These are phyloP conservation scores for Hymenoscyphus albidus DNA, from an alignment of 2,329 filamentous ascomycete genomes.

Conservation along the genomic window DNA sequence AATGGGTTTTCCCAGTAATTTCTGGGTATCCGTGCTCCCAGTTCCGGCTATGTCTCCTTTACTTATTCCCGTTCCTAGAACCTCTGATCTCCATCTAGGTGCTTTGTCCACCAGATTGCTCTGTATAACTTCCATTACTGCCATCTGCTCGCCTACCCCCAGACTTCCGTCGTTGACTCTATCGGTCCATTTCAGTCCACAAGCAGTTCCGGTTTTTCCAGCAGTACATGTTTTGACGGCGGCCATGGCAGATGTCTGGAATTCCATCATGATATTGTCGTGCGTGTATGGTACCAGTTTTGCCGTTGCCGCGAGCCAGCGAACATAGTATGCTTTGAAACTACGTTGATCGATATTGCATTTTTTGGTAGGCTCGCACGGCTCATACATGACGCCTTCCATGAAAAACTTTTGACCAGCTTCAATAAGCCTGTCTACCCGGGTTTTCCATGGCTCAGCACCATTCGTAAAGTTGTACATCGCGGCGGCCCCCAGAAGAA, in stretches of 20 bases:
- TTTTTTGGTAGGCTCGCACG: conserved; percentile 55
- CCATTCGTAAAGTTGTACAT: conserved; percentile 43
- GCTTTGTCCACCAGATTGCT: conserved; percentile 38
- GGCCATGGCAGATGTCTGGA: conserved; percentile 50
- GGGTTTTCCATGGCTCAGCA: conserved; percentile 49
- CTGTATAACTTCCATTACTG: conserved; percentile 58
- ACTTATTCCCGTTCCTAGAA: conserved; percentile 44
- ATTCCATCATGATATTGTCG: conserved; percentile 47
- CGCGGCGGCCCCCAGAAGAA: conserved; percentile 53
- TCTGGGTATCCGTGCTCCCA: neutral
- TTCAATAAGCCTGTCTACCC: conserved; percentile 53
- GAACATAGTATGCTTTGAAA: conserved; percentile 59
- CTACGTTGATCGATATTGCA: conserved; percentile 61
- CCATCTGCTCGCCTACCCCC: conserved; percentile 70
- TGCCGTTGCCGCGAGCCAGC: conserved; percentile 58
- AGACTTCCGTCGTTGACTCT: conserved; percentile 50
- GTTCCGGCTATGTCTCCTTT: conserved; percentile 26
- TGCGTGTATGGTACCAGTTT: conserved; percentile 60
- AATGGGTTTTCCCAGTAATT: conserved; percentile 19
- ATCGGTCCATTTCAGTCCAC: conserved; percentile 58
- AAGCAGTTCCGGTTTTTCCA: conserved; percentile 54
- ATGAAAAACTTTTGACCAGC: conserved; percentile 53
- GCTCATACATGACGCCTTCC: conserved; percentile 60
- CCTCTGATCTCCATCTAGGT: conserved; percentile 29
- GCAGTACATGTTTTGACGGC: conserved; percentile 56